Base-by-base conservation (phyloP, 257 asterid genomes). In the Plantago elongata region DNA sequence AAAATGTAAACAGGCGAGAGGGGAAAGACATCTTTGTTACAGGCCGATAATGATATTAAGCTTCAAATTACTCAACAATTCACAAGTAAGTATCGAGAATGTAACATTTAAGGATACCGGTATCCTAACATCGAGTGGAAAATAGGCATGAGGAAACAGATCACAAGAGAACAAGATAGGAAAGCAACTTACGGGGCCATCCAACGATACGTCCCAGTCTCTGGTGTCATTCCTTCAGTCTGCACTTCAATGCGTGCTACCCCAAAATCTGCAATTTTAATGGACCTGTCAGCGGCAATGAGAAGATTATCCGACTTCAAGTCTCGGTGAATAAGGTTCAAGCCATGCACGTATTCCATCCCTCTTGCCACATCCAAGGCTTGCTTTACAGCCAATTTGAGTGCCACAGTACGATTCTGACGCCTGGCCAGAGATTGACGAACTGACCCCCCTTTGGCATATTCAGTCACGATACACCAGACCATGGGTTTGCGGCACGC, bases 201-300 rank as follows among this genome's bases (percentile, higher is more conserved):
- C 99, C 99, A 92, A 50, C 97, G 93, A 74, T 92, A 92, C 17
- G 99, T 92, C 63, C 99, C 99, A 6, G 99, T 92, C 72, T 92
- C 99, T 15, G 99, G 99, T 14, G 99, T 92, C 99, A 92, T 92
- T 60, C 99, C 99, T 78, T 92, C 97, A 10, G 99, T 89, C 84
- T 89, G 91, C 63, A 89, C 97, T 73, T 92, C 99, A 61, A 92
- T 92, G 27, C 97, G 96, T 51, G 99, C 99, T 45, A 92, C 97
- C 51, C 99, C 99, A 72, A 92, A 92, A 75, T 92, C 99, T 0
- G 99, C 99, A 69, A 92, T 92, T 71, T 92, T 92, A 51, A 92
- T 92, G 13, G 99, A 86, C 65, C 87, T 89, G 61, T 92, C 99
- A 49, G 97, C 96, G 13, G 96, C 60, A 54, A 92, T 92, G 22